Conservation (phyloP, 768 basidiomycete genomes). For the Pisolithus tinctorius region DNA sequence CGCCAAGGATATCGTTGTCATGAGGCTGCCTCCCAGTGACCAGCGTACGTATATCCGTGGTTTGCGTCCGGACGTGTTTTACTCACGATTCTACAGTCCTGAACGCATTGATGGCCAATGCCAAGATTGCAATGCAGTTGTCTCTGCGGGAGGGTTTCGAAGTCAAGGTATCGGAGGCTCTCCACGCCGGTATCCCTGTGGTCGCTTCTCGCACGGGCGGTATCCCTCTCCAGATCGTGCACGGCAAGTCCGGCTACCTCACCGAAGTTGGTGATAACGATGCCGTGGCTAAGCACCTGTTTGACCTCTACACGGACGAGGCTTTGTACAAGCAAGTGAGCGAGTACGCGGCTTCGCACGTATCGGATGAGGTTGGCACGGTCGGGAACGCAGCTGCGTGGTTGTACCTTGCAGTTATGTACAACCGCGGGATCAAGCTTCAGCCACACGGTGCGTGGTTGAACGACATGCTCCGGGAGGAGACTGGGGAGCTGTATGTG, state of each 20-base stretch:
- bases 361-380: constrained; percentile 79
- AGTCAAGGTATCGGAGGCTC: constrained; percentile 94
- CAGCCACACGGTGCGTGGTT: constrained; percentile 80
- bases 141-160: constrained; percentile 95
- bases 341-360: constrained; percentile 65
- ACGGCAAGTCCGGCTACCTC: constrained; percentile 86
- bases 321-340: constrained; percentile 57
- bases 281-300: constrained; percentile 69
- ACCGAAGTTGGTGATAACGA: constrained; percentile 71
- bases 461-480: constrained; percentile 72
- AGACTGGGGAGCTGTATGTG: constrained; percentile 65
- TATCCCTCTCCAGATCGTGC: constrained; percentile 85
- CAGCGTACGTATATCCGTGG: constrained; percentile 47
- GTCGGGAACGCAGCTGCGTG: constrained; percentile 70
- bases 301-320: constrained; percentile 71
- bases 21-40: constrained; percentile 77
- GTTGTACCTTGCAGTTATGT: constrained; percentile 76
- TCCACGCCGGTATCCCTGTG: constrained; percentile 84
- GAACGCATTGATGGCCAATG: constrained; percentile 83
- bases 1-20: constrained; percentile 63
- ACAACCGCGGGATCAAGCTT: constrained; percentile 66
- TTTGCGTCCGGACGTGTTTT: constrained; percentile 3
- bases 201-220: constrained; percentile 84
- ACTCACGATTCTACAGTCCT: constrained; percentile 44
- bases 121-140: constrained; percentile 85